Base-by-base conservation (phyloP, 306 rosid genomes). In the Biancaea sappan region DNA sequence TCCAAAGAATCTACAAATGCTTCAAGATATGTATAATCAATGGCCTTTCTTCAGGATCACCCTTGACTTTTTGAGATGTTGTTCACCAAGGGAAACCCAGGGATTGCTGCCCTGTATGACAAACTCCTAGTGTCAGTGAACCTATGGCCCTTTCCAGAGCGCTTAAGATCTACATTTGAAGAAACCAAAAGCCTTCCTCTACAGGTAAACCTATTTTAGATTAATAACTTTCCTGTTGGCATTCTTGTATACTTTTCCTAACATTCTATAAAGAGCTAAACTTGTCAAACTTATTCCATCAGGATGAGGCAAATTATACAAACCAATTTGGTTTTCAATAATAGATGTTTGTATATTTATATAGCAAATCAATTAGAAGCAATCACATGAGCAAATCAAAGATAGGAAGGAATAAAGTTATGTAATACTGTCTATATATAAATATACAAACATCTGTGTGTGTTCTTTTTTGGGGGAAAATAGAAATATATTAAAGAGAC, bases 1-100 rank as follows among this genome's bases (percentile, higher is more conserved):
- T 72, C 90, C 71, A 47, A 91, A 83, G 88, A 91, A 86, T 83
- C 91, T 91, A 53, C 89, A 79, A 54, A 84, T n/a, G n/a, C n/a
- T n/a, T n/a, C n/a, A n/a, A n/a, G n/a, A n/a, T n/a, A n/a, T n/a
- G n/a, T n/a, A n/a, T 52, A 81, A 81, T 73, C 92, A 85, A 73
- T 91, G 97, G 97, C 97, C 97, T 91, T n/a, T 91, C 85, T 89
- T 91, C 78, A 87, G 97, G 75, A 95, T 91, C 85, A 79, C 90
- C 37, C 83, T 87, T 73, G 97, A 91, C 83, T 75, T 91, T 40
- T 91, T 81, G 95, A 91, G 80, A 91, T 91, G 97, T 94, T 91
- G 72, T 89, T 91, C 8, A 95, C 95, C 76, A 91, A 91, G 82
- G 95, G 95, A 31, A 89, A 89, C 86, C 92, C 97, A 0, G 83